These are phyloP conservation scores for Phytophthora agathidicida DNA, from an alignment of 352 stramenopile genomes.

Conservation along the genomic window DNA sequence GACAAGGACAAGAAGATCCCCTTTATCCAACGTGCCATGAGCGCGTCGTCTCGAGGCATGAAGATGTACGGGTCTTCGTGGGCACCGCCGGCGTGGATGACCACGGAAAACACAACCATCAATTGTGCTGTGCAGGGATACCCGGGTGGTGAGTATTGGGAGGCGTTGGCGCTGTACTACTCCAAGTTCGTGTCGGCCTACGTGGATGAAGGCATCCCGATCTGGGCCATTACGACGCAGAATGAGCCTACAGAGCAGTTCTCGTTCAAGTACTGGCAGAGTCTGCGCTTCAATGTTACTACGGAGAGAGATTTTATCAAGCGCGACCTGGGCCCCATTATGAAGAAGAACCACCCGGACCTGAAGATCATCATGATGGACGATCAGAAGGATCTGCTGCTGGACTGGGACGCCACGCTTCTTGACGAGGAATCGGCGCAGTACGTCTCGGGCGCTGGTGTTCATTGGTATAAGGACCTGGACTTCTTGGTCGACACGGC, in stretches of 20 bases:
- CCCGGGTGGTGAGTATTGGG: constrained; percentile 64
- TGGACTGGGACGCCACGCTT: constrained; percentile 48
- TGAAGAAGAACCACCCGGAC: constrained; percentile 74
- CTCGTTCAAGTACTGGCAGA: constrained; percentile 58
- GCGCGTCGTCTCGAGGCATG: constrained; percentile 47
- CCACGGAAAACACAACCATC: no score
- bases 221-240: constrained; percentile 88
- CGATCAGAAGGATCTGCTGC: constrained; percentile 77
- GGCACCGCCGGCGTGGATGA: no score
- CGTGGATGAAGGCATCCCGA: constrained; percentile 60
- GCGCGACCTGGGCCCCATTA: constrained; percentile 67
- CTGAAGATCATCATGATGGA: constrained; percentile 88
- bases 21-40: constrained; percentile 67
- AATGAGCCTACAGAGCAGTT: constrained; percentile 76
- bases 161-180: constrained; percentile 86
- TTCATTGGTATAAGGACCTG: constrained; percentile 89
- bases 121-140: constrained; percentile 64
- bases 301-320: constrained; percentile 77
- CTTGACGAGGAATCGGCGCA: constrained; percentile 55
- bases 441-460: constrained; percentile 83
- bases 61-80: constrained; percentile 79
- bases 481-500: constrained; percentile 53
- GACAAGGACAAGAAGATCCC: constrained; percentile 85
- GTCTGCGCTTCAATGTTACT: constrained; percentile 53
- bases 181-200: constrained; percentile 87